These are phyloP conservation scores for Cryphonectria nitschkei DNA, from an alignment of 2,329 filamentous ascomycete genomes.

Conservation along the genomic window DNA sequence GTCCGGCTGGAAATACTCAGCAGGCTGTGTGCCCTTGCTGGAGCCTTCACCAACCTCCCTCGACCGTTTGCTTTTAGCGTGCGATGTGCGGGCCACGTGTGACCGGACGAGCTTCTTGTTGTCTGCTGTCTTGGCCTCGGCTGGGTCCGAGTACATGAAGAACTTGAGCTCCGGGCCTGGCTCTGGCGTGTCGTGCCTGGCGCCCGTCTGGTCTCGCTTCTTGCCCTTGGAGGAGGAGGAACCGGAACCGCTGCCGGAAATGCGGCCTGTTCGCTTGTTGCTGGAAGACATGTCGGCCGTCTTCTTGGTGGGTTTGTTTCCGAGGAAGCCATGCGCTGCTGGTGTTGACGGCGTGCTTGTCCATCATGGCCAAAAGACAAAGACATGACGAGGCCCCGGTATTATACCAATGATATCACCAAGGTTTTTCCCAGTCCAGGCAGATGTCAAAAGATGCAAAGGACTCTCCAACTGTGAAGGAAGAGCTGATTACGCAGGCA, in stretches of 20 bases:
- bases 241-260: not conserved
- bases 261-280: not conserved
- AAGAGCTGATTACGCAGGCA: not conserved
- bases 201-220: not conserved
- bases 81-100: slow-evolving; percentile 22
- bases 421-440: not conserved
- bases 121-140: slow-evolving; percentile 15
- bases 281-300: slow-evolving; percentile 2
- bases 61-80: slow-evolving; percentile 18
- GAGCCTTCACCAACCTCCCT: slow-evolving; percentile 9
- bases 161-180: slow-evolving; percentile 15
- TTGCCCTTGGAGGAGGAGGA: slow-evolving; percentile 4
- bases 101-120: slow-evolving; percentile 24
- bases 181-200: not conserved
- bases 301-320: not conserved
- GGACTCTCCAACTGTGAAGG: not conserved
- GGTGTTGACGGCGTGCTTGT: not conserved
- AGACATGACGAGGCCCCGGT: not conserved
- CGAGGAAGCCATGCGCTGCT: not conserved
- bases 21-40: not conserved
- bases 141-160: slow-evolving; percentile 26
- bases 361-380: not conserved
- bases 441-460: not conserved
- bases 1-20: not conserved
- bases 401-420: not conserved